These are phyloP conservation scores for Mycena pura DNA, from an alignment of 768 basidiomycete species.

Conservation along the genomic window DNA sequence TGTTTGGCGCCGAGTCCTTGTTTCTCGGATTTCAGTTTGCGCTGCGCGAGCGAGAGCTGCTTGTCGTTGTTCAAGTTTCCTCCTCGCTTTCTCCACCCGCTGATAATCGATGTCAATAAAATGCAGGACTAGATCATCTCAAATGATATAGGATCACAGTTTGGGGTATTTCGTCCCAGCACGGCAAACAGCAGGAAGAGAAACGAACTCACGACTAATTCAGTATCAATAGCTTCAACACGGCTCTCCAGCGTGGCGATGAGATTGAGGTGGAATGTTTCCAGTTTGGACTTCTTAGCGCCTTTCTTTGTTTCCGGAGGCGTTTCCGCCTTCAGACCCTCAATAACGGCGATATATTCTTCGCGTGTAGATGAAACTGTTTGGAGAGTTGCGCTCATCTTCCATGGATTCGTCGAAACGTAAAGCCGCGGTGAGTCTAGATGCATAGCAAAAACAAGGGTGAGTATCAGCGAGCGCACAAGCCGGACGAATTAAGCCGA, in stretches of 20 bases:
- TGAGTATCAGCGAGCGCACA: conserved; percentile 37
- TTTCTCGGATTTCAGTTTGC: conserved; percentile 80
- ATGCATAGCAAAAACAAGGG: conserved; percentile 30
- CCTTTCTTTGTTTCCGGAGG: conserved; percentile 53
- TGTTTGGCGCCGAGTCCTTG: conserved; percentile 76
- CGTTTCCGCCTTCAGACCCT: conserved; percentile 59
- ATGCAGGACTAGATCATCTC: neutral
- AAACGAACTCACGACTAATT: conserved; percentile 66
- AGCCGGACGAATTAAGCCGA: conserved; percentile 44
- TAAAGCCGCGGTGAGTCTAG: conserved; percentile 91
- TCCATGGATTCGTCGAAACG: conserved; percentile 89
- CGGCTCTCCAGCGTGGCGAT: conserved; percentile 69
- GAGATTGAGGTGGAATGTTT: conserved; percentile 66
- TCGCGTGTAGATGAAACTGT: conserved; percentile 73
- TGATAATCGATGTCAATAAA: conserved; percentile 40
- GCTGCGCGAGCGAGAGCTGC: conserved; percentile 54
- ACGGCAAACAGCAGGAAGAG: conserved; percentile 6
- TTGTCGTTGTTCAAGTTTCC: conserved; percentile 72
- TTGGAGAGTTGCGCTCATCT: conserved; percentile 79
- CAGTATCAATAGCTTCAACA: conserved; percentile 69
- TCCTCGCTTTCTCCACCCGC: conserved; percentile 75
- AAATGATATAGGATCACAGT: neutral
- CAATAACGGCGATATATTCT: conserved; percentile 73
- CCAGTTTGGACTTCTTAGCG: conserved; percentile 61
- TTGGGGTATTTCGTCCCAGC: neutral